Evolutionary conservation across 2,329 filamentous ascomycete species (phyloP).

Genomic region (Talaromyces sp.): DNA sequence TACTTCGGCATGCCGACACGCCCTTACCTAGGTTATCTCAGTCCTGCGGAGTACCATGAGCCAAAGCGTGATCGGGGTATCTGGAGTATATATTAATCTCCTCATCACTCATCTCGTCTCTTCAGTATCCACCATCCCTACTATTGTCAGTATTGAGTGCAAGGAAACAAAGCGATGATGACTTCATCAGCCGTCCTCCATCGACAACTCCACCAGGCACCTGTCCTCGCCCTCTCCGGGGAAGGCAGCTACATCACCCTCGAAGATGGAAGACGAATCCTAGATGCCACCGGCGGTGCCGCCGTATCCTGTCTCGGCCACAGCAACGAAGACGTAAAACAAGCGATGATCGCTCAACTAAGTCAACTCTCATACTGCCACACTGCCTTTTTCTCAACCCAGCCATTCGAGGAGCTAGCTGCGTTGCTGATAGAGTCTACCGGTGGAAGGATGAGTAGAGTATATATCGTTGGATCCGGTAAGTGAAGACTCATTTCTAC

Average conservation of each 20-base stretch:
- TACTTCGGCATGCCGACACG: constrained; percentile 24
- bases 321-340: constrained; percentile 54
- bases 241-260: constrained; percentile 50
- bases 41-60: background rate
- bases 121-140: background rate
- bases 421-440: constrained; percentile 48
- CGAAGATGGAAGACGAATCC: constrained; percentile 54
- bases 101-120: background rate
- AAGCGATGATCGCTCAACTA: constrained; percentile 57
- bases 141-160: background rate
- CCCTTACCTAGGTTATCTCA: background rate
- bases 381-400: constrained; percentile 54
- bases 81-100: background rate
- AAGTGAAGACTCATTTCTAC: constrained; percentile 12
- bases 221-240: constrained; percentile 46
- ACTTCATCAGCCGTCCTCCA: constrained; percentile 43
- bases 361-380: constrained; percentile 56
- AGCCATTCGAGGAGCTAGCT: constrained; percentile 51
- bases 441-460: constrained; percentile 48
- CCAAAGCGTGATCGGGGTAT: background rate
- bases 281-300: constrained; percentile 69
- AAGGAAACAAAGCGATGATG: background rate
- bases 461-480: constrained; percentile 57
- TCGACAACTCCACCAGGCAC: constrained; percentile 44
- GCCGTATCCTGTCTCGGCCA: constrained; percentile 69